Percentiles rank a stretch among this genome's conserved stretches.
phyloP scores from a whole-genome alignment of 768 basidiomycete species.

The Antrodiella citrinella region DNA sequence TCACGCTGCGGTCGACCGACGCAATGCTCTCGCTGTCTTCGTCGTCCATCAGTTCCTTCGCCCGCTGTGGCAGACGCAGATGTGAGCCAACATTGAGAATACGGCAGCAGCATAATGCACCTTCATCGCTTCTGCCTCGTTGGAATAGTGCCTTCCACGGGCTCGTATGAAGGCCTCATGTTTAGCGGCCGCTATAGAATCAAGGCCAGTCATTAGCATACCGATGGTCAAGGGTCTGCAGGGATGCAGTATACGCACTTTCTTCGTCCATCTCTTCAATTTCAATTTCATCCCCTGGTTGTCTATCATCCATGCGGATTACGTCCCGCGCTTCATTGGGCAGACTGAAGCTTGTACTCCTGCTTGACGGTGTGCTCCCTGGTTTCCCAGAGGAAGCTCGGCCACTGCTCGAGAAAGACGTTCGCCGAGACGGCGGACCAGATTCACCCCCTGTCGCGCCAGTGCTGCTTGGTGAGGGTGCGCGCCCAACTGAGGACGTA shows the following conservation, averaged over 20 bases:
- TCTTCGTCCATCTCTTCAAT: slow-evolving; percentile 88
- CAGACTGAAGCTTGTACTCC: slow-evolving; percentile 80
- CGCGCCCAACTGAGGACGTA: slow-evolving; percentile 29
- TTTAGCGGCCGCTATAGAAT: slow-evolving; percentile 59
- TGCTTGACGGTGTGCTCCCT: slow-evolving; percentile 55
- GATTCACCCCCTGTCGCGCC: slow-evolving; percentile 49
- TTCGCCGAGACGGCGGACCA: slow-evolving; percentile 63
- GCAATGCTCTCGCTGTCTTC: slow-evolving; percentile 31
- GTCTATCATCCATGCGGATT: slow-evolving; percentile 37
- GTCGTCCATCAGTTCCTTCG: slow-evolving; percentile 52
- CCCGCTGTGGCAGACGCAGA: slow-evolving; percentile 37
- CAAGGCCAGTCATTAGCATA: background rate
- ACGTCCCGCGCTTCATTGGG: slow-evolving; percentile 60
- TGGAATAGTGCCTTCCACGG: slow-evolving; percentile 79
- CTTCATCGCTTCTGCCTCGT: slow-evolving; percentile 92
- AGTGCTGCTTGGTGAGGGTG: slow-evolving; percentile 40
- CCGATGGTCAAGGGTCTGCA: background rate
- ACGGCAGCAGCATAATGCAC: slow-evolving; percentile 25
- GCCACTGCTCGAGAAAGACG: slow-evolving; percentile 62
- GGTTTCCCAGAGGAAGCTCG: slow-evolving; percentile 48
- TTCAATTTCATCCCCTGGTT: slow-evolving; percentile 50
- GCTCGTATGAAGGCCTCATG: slow-evolving; percentile 77
- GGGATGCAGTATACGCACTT: slow-evolving; percentile 41
- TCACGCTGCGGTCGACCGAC: slow-evolving; percentile 14
- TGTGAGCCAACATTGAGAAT: slow-evolving; percentile 4